Evolutionary conservation across 208 protist species (phyloP).

Genomic region (Trypanosoma rangeli): DNA sequence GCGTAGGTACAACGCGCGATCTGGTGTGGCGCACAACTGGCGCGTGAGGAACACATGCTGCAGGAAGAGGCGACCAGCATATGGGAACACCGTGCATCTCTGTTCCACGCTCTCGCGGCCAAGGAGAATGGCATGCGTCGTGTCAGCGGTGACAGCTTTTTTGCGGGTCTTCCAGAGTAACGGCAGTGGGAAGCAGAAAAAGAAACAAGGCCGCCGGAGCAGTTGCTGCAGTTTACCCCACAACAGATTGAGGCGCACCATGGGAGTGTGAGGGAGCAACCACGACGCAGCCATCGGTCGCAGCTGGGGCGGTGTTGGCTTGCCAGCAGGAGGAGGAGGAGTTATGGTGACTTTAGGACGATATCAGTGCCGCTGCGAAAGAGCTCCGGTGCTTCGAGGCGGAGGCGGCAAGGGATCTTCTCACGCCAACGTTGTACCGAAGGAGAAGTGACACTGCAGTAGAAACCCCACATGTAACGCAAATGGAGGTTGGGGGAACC

Average conservation of each 20-base stretch:
- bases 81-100: too few species aligned
- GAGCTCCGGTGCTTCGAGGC: not conserved
- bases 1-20: not conserved
- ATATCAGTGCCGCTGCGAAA: not conserved
- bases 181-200: not conserved
- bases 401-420: not conserved
- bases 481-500: not conserved
- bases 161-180: not conserved
- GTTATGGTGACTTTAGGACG: not conserved
- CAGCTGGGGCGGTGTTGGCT: not conserved
- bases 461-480: not conserved
- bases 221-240: constrained; percentile 1
- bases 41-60: not conserved
- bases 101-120: too few species aligned
- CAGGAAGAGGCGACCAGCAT: not conserved
- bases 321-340: not conserved
- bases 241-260: not conserved
- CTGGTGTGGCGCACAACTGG: not conserved
- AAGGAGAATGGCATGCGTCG: not conserved
- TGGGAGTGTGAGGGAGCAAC: not conserved
- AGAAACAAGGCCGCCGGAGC: not conserved
- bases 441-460: not conserved
- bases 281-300: not conserved
- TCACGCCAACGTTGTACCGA: not conserved
- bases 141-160: not conserved